Conservation (phyloP, 176 grass and related monocot species). For the Melocanna baccifera region DNA sequence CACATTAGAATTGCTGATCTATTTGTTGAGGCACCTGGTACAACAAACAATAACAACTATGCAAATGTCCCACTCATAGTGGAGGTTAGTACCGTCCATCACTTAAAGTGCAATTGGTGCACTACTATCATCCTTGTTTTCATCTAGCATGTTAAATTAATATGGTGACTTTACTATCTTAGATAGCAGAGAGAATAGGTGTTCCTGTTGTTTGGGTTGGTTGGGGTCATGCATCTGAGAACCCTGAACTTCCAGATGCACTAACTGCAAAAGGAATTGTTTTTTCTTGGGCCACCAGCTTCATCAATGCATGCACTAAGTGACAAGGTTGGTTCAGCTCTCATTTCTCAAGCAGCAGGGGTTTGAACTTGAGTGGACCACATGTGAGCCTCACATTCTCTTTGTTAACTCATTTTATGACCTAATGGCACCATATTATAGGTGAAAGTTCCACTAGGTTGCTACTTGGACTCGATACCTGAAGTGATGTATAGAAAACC, state of each 20-base stretch:
- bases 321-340: conserved; percentile 96
- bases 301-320: conserved; percentile 86
- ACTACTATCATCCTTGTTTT: background rate
- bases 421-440: conserved; percentile 22
- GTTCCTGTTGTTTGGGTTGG: conserved; percentile 98
- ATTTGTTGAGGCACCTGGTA: conserved; percentile 90
- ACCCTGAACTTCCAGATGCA: conserved; percentile 90
- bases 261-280: conserved; percentile 71
- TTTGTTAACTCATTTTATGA: conserved; percentile 28
- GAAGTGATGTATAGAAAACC: conserved; percentile 89
- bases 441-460: conserved; percentile 75
- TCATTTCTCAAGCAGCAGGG: conserved; percentile 96
- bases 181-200: conserved; percentile 72
- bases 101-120: background rate
- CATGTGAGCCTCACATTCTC: conserved; percentile 52
- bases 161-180: background rate
- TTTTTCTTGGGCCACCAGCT: conserved; percentile 89
- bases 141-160: background rate
- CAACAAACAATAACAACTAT: conserved; percentile 98
- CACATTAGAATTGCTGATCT: conserved; percentile 96
- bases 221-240: conserved; percentile 98
- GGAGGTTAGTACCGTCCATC: conserved; percentile 52
- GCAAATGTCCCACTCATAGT: conserved; percentile 96
- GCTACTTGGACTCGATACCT: conserved; percentile 71
- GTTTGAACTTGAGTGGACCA: conserved; percentile 96